Percentiles rank a stretch among this genome's conserved stretches.
Conservation (phyloP, 2,329 filamentous ascomycete species). For the Pseudogymnoascus pannorum region DNA sequence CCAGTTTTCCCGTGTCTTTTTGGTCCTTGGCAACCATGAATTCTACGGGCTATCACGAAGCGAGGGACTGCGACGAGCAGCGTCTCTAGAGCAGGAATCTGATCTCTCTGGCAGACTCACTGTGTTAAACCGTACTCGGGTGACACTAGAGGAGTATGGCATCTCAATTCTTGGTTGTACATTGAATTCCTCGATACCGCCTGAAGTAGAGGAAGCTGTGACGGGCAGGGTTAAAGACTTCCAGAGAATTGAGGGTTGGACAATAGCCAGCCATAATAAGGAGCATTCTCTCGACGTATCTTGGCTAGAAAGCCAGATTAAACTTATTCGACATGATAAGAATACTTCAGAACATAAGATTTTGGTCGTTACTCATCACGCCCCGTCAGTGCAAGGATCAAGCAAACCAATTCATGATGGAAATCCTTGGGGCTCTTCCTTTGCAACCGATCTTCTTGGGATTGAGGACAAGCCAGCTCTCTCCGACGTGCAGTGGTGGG, state of each 20-base stretch:
- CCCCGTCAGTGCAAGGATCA: conserved; percentile 42
- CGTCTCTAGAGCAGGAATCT: conserved; percentile 33
- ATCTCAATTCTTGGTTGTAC: conserved; percentile 51
- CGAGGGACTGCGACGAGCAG: conserved; percentile 32
- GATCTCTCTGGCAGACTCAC: conserved; percentile 33
- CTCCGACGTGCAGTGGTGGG: conserved; percentile 32
- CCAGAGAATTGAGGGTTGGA: conserved; percentile 45
- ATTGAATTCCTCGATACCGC: conserved; percentile 46
- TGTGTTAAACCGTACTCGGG: conserved; percentile 38
- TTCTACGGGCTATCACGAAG: conserved; percentile 40
- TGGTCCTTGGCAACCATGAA: conserved; percentile 48
- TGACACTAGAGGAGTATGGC: conserved; percentile 33
- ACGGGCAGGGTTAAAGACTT: conserved; percentile 45
- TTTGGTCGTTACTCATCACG: conserved; percentile 51
- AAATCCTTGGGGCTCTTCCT: conserved; percentile 42
- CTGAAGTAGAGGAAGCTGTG: conserved; percentile 34
- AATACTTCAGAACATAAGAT: conserved; percentile 24
- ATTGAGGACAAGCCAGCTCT: conserved; percentile 11
- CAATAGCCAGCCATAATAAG: conserved; percentile 40
- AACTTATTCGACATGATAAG: conserved; percentile 15
- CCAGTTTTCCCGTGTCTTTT: conserved; percentile 38
- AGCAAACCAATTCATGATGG: conserved; percentile 41
- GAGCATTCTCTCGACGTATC: conserved; percentile 39
- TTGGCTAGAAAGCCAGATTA: conserved; percentile 42
- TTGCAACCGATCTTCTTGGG: conserved; percentile 43